Evolutionary conservation across 2,329 filamentous ascomycete genomes (phyloP).

Genomic region (Alternaria sp.): DNA sequence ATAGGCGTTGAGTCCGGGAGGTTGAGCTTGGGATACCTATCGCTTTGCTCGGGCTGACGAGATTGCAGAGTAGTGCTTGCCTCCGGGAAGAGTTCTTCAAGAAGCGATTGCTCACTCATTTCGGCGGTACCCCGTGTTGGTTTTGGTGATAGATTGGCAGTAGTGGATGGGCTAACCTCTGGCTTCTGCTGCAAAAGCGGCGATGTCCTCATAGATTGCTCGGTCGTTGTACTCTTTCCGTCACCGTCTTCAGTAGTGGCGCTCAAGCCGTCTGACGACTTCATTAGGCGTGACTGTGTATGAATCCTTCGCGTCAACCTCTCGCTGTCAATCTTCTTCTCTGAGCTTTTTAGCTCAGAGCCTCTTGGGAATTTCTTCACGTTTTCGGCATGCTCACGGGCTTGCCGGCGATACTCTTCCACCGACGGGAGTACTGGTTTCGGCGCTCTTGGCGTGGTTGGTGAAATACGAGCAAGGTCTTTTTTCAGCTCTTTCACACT

Average conservation of each 20-base stretch:
- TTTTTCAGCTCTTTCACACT: not conserved
- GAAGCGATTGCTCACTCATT: slow-evolving; percentile 45
- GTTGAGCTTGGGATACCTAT: slow-evolving; percentile 38
- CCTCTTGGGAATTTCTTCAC: not conserved
- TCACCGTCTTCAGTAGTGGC: not conserved
- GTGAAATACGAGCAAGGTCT: not conserved
- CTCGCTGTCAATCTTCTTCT: slow-evolving; percentile 13
- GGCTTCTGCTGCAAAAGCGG: not conserved
- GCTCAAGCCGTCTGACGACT: slow-evolving; percentile 13
- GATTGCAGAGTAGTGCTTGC: slow-evolving; percentile 32
- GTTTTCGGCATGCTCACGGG: not conserved
- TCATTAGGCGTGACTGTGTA: slow-evolving; percentile 21
- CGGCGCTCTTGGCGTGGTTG: not conserved
- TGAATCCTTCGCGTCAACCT: slow-evolving; percentile 20
- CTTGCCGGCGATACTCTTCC: not conserved
- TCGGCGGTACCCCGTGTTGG: slow-evolving; percentile 1
- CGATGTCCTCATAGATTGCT: not conserved
- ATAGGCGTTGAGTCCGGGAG: slow-evolving; percentile 22
- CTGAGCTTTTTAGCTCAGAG: not conserved
- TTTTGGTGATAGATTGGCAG: not conserved
- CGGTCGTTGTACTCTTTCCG: not conserved
- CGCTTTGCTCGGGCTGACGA: slow-evolving; percentile 15
- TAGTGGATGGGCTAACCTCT: not conserved
- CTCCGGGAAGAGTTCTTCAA: slow-evolving; percentile 63
- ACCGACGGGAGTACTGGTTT: not conserved